Percentiles rank a stretch among this genome's conserved stretches.
Evolutionary conservation across 441 rosid species (phyloP).

Genomic region (Raphanus hybrid): DNA sequence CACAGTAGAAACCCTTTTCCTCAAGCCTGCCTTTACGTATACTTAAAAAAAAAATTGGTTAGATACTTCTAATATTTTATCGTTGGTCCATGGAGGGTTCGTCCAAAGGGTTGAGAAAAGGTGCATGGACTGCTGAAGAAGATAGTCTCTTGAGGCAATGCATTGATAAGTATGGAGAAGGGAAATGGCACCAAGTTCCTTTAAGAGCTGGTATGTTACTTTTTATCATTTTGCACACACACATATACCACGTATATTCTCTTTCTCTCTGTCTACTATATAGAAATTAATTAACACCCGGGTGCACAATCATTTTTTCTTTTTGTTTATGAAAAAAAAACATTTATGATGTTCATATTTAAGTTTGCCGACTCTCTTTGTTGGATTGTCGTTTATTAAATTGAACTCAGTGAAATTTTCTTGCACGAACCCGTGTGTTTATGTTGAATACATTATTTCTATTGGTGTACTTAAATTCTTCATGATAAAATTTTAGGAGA

Average conservation of each 20-base stretch:
- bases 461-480: conserved; percentile 32
- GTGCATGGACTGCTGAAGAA: conserved; percentile 55
- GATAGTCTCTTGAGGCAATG: conserved; percentile 47
- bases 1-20: conserved; percentile 3
- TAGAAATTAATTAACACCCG: background rate
- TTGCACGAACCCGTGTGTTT: background rate
- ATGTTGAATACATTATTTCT: background rate
- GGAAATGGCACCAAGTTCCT: conserved; percentile 57
- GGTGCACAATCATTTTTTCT: background rate
- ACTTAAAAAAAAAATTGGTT: background rate
- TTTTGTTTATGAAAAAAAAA: background rate
- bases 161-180: conserved; percentile 51
- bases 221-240: background rate
- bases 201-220: conserved; percentile 48
- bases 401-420: background rate
- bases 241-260: background rate
- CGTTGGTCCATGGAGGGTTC: conserved; percentile 32
- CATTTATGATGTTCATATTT: background rate
- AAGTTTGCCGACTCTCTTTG: background rate
- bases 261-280: background rate
- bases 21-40: background rate
- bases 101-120: conserved; percentile 41
- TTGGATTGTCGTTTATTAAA: conserved; percentile 3
- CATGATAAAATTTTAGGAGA: background rate
- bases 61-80: background rate